These are phyloP conservation scores for Lactifluus subvellereus DNA, from an alignment of 768 basidiomycete species.

Conservation along the genomic window DNA sequence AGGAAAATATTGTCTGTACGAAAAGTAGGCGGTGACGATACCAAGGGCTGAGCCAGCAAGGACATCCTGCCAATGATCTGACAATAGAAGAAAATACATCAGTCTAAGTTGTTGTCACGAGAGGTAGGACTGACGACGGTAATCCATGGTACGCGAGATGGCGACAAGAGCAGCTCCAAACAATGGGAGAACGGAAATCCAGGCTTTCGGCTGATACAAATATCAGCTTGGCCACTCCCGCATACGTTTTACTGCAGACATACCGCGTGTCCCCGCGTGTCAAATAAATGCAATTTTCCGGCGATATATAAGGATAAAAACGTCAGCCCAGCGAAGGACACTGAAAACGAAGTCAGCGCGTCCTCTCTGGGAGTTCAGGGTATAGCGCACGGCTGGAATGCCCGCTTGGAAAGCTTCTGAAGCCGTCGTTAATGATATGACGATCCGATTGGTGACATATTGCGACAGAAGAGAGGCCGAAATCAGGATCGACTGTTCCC, in stretches of 20 bases:
- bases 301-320: constrained; percentile 85
- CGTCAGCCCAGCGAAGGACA: constrained; percentile 89
- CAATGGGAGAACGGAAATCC: constrained; percentile 76
- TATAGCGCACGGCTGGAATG: constrained; percentile 71
- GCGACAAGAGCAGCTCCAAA: constrained; percentile 73
- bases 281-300: constrained; percentile 90
- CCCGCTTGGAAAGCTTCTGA: constrained; percentile 88
- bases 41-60: constrained; percentile 75
- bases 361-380: not conserved
- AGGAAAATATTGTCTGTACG: constrained; percentile 82
- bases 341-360: constrained; percentile 34
- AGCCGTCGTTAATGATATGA: constrained; percentile 67
- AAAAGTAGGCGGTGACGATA: constrained; percentile 59
- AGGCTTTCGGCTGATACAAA: constrained; percentile 52
- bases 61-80: constrained; percentile 93
- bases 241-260: constrained; percentile 24
- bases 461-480: constrained; percentile 63
- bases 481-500: constrained; percentile 62
- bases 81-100: constrained; percentile 17
- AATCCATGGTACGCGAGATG: constrained; percentile 88
- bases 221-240: not conserved
- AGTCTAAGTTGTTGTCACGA: constrained; percentile 1
- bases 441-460: constrained; percentile 74
- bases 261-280: constrained; percentile 67
- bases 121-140: constrained; percentile 54